Percentiles rank a stretch among this genome's conserved stretches.
Evolutionary conservation across 2,329 filamentous ascomycete genomes (phyloP).

Genomic region (Neurospora sp.): DNA sequence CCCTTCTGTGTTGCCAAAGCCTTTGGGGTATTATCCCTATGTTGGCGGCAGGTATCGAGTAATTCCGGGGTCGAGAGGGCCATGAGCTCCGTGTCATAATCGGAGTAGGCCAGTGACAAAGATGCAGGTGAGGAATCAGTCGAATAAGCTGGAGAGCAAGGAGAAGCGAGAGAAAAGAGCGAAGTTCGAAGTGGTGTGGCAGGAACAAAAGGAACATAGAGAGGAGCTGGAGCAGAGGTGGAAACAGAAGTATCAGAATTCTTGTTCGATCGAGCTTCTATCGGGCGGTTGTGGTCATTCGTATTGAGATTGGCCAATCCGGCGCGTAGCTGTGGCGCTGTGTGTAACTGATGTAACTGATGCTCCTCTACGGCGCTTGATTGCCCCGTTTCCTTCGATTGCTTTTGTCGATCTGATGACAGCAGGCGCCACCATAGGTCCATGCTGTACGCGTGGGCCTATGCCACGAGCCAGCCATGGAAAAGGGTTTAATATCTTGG

Average conservation of each 20-base stretch:
- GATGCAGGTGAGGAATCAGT: background rate
- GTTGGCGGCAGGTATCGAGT: background rate
- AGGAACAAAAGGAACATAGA: background rate
- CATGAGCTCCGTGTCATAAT: background rate
- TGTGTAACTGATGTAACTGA: background rate
- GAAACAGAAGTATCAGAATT: background rate
- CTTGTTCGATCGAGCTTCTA: background rate
- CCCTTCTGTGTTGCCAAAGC: background rate
- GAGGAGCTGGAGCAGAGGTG: background rate
- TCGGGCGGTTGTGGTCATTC: background rate
- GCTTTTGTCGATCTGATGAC: background rate
- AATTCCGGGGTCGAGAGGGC: background rate
- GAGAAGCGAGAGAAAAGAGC: background rate
- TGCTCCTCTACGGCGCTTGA: background rate
- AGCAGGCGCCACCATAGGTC: background rate
- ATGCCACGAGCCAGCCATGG: background rate
- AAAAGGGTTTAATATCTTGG: background rate
- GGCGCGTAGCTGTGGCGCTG: background rate
- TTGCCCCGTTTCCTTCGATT: background rate
- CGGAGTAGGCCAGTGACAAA: background rate
- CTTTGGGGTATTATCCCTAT: background rate
- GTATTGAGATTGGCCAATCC: background rate
- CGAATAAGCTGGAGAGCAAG: background rate
- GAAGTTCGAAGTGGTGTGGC: background rate
- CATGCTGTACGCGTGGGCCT: background rate